Base-by-base conservation (phyloP, 139 green algal genomes). In the Eudorina sp. region DNA sequence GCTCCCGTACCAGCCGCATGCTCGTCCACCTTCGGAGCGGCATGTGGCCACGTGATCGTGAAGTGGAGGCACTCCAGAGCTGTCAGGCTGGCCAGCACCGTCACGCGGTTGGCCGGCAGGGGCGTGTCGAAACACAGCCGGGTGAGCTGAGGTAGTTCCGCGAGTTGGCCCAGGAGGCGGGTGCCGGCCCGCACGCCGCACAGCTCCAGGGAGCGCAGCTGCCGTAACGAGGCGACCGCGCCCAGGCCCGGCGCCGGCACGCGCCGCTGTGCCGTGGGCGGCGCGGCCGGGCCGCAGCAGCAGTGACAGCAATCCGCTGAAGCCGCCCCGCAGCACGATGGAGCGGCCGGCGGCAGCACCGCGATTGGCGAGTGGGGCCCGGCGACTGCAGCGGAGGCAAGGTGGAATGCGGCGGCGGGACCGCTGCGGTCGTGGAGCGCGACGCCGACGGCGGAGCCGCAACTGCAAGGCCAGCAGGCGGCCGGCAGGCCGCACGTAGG, bases 181-280 rank as follows among this genome's bases (percentile, higher is more conserved):
- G 16, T 36, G 7, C 29, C 40, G 38, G 58, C 45, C 4, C 4
- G 8, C 5, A 86, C n/a, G 41, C 80, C 80, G 14, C 1, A 77
- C 13, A 86, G 43, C 60, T 86, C 80, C 80, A 86, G 60, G 16
- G 80, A 86, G 16, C 80, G 80, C 40, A 86, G 60, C 9, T 53
- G 18, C 8, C n/a, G 40, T 41, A 86, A 60, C 36, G 13, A n/a
- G 16, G 58, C 43, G 27, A 86, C 16, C 4, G 60, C 41, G n/a
- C 43, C 8, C 18, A 86, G 41, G 19, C 62, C 80, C 36, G 80
- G 80, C 38, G 8, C 43, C 21, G 4, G 45, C 58, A 76, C 8
- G 60, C 53, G 80, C 4, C 43, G 41, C 29, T 64, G 60, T 6
- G 80, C 6, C 31, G 60, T 41, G 36, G 41, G 80, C 60, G 14